phyloP scores from a whole-genome alignment of 257 asterid genomes.

The Coffea eugenioides region DNA sequence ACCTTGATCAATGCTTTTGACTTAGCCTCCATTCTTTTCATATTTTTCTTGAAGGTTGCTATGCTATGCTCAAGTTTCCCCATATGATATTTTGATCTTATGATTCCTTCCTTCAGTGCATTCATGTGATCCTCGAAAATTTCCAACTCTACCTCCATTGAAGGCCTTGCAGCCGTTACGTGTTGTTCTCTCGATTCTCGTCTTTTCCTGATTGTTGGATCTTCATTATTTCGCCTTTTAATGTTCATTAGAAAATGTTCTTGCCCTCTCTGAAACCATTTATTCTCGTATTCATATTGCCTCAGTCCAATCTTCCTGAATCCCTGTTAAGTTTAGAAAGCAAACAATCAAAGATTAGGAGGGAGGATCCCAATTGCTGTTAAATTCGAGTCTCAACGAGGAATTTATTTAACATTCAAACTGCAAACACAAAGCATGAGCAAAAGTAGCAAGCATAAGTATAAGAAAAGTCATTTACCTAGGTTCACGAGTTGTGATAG shows the following conservation, averaged over 20 bases:
- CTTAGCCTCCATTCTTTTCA: slow-evolving; percentile 7
- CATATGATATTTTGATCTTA: slow-evolving; percentile 32
- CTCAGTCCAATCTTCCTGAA: slow-evolving; percentile 55
- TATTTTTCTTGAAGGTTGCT: slow-evolving; percentile 8
- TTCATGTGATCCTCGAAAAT: slow-evolving; percentile 14
- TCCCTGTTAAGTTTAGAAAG: slow-evolving; percentile 34
- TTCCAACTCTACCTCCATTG: slow-evolving; percentile 13
- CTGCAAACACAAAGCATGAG: background rate
- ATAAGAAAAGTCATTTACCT: no score
- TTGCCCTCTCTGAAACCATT: slow-evolving; percentile 48
- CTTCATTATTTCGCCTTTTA: slow-evolving; percentile 29
- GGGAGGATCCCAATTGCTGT: background rate
- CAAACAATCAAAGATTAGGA: background rate
- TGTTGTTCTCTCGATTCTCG: background rate
- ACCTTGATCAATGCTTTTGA: slow-evolving; percentile 11
- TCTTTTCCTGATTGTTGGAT: background rate
- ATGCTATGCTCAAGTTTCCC: slow-evolving; percentile 26
- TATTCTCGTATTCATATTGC: slow-evolving; percentile 52
- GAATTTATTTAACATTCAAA: background rate
- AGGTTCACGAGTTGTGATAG: no score
- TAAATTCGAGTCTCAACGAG: background rate
- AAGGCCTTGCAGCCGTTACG: background rate
- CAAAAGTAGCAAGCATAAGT: no score
- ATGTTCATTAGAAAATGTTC: slow-evolving; percentile 43
- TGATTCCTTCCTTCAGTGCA: slow-evolving; percentile 30